Percentiles rank a stretch among this genome's conserved stretches.
Conservation (phyloP, 768 basidiomycete genomes). For the Auricularia sp. region DNA sequence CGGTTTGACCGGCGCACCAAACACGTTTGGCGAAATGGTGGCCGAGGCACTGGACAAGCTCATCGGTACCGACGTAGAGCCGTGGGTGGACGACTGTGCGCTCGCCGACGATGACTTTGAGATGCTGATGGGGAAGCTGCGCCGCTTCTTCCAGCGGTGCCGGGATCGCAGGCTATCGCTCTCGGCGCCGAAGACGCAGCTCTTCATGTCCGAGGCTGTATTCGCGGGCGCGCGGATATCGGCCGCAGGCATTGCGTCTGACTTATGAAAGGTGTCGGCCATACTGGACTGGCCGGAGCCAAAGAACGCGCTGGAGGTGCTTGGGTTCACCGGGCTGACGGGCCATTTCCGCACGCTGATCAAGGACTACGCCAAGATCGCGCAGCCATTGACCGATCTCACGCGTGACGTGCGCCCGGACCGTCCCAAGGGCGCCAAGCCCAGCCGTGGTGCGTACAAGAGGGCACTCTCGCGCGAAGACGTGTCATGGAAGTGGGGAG, state of each 20-base stretch:
- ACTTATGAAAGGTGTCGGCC: conserved; percentile 14
- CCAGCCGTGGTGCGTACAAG: conserved; percentile 18
- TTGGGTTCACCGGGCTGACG: conserved; percentile 27
- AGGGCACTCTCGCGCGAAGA: conserved; percentile 13
- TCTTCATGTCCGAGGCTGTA: conserved; percentile 28
- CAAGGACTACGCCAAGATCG: conserved; percentile 24
- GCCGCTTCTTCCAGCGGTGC: conserved; percentile 18
- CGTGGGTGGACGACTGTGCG: conserved; percentile 32
- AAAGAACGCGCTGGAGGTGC: conserved; percentile 18
- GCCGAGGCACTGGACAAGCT: conserved; percentile 8
- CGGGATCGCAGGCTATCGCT: conserved; percentile 25
- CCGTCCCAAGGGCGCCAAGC: conserved; percentile 4
- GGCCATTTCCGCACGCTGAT: conserved; percentile 27
- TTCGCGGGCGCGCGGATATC: conserved; percentile 29
- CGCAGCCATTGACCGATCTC: conserved; percentile 24
- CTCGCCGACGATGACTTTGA: conserved; percentile 24
- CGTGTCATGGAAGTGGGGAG: conserved; percentile 17
- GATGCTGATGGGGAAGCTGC: conserved; percentile 17
- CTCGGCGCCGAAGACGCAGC: conserved; percentile 24
- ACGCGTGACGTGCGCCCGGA: conserved; percentile 12
- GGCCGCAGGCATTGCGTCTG: conserved; percentile 24
- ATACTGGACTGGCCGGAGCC: conserved; percentile 27
- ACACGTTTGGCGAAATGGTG: conserved; percentile 18
- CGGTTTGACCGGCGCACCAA: conserved; percentile 31
- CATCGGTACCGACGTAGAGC: conserved; percentile 15